Evolutionary conservation across 805 yeast genomes (phyloP).

Genomic region (Tetrapisispora phaffii): DNA sequence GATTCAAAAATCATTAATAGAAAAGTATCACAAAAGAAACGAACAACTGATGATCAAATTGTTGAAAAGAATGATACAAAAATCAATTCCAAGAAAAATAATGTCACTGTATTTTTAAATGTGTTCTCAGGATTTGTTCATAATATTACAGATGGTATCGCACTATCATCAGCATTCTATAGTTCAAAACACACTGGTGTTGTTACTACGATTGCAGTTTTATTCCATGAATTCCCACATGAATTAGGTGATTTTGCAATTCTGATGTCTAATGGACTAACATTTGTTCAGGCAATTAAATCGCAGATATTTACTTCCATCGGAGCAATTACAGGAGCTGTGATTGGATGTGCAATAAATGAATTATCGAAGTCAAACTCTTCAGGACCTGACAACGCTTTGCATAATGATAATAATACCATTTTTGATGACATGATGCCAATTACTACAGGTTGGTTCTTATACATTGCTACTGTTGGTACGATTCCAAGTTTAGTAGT

Average conservation of each 20-base stretch:
- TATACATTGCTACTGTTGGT: slow-evolving; percentile 63
- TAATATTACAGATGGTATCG: slow-evolving; percentile 69
- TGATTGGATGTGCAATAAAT: slow-evolving; percentile 52
- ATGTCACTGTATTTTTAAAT: slow-evolving; percentile 52
- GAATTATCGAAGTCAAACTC: slow-evolving; percentile 23
- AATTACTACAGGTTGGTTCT: slow-evolving; percentile 66
- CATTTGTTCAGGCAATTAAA: slow-evolving; percentile 54
- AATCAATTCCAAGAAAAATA: slow-evolving; percentile 4
- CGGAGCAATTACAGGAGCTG: slow-evolving; percentile 58
- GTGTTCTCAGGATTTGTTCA: slow-evolving; percentile 64
- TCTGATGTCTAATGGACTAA: slow-evolving; percentile 52
- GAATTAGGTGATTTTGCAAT: slow-evolving; percentile 75
- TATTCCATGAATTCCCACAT: slow-evolving; percentile 74
- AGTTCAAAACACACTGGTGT: slow-evolving; percentile 51
- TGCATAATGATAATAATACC: too few relatives aligned
- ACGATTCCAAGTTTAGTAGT: slow-evolving; percentile 66
- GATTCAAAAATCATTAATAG: background rate
- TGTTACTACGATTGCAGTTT: slow-evolving; percentile 58
- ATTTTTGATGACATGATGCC: slow-evolving; percentile 46
- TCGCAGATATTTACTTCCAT: slow-evolving; percentile 58
- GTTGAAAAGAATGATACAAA: background rate
- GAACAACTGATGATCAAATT: background rate
- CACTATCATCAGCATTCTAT: slow-evolving; percentile 62
- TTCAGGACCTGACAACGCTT: slow-evolving; percentile 4
- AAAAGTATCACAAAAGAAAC: background rate